phyloP scores from a whole-genome alignment of 2,329 filamentous ascomycete genomes.

The Emergomyces orientalis region DNA sequence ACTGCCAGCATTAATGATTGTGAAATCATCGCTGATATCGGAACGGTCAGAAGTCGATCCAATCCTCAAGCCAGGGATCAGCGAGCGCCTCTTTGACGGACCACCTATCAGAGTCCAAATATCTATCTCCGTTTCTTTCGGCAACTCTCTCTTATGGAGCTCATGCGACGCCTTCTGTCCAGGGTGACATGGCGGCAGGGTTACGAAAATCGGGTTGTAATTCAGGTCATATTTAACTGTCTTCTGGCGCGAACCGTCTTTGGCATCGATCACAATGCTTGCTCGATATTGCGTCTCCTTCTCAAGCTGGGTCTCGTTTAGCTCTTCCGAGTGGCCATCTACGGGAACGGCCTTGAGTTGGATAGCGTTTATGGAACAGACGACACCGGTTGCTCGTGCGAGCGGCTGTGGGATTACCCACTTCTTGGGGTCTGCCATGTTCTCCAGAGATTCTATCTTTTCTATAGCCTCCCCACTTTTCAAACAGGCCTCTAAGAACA shows the following conservation, averaged over 20 bases:
- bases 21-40: neutral
- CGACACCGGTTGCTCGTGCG: neutral
- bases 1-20: slow-evolving; percentile 2
- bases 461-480: neutral
- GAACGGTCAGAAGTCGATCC: neutral
- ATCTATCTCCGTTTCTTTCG: neutral
- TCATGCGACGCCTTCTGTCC: neutral
- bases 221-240: neutral
- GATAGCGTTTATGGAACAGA: neutral
- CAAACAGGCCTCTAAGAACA: neutral
- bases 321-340: neutral
- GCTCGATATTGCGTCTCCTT: neutral
- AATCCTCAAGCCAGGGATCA: neutral
- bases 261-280: neutral
- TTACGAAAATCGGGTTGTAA: neutral
- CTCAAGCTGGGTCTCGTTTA: neutral
- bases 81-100: neutral
- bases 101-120: neutral
- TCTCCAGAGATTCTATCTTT: neutral
- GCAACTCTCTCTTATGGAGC: neutral
- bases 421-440: neutral
- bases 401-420: neutral
- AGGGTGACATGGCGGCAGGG: neutral
- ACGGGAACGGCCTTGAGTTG: neutral
- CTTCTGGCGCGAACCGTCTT: neutral